Conservation (phyloP, 78 protist species). For the Acrasis kona region DNA sequence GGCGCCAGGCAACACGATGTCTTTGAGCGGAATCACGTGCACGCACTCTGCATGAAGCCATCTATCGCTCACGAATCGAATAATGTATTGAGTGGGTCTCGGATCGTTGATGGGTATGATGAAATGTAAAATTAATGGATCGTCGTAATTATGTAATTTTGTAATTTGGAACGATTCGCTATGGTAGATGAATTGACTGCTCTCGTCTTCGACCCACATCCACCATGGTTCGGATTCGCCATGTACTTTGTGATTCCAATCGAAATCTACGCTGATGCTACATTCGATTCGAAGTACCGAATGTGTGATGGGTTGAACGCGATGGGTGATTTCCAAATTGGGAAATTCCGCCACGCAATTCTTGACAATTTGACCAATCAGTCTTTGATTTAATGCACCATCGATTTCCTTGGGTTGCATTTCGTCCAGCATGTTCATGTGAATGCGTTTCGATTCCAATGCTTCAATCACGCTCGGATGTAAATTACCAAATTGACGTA, state of each 20-base stretch:
- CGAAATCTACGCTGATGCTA: constrained; percentile 34
- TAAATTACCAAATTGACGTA: constrained; percentile 74
- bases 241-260: constrained; percentile 14
- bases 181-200: constrained; percentile 75
- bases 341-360: constrained; percentile 62
- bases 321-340: constrained; percentile 25
- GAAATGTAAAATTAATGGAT: constrained; percentile 21
- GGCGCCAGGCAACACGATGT: constrained; percentile 76
- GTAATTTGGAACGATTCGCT: constrained; percentile 61
- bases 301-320: constrained; percentile 86
- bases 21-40: constrained; percentile 53
- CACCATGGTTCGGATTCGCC: constrained; percentile 64
- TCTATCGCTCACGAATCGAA: constrained; percentile 76
- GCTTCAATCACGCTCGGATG: neutral
- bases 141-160: constrained; percentile 38
- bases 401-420: constrained; percentile 68
- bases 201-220: constrained; percentile 57
- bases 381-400: constrained; percentile 29
- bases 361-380: constrained; percentile 31
- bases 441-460: neutral
- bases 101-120: constrained; percentile 85
- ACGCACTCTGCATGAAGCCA: constrained; percentile 82
- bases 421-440: constrained; percentile 53
- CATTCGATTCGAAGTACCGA: constrained; percentile 68
- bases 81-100: constrained; percentile 75